Evolutionary conservation across 1,139 yeast species (phyloP), one percentile per base, ranked within the genome.

Genomic region (Hemisphaericaspora subhashii): DNA sequence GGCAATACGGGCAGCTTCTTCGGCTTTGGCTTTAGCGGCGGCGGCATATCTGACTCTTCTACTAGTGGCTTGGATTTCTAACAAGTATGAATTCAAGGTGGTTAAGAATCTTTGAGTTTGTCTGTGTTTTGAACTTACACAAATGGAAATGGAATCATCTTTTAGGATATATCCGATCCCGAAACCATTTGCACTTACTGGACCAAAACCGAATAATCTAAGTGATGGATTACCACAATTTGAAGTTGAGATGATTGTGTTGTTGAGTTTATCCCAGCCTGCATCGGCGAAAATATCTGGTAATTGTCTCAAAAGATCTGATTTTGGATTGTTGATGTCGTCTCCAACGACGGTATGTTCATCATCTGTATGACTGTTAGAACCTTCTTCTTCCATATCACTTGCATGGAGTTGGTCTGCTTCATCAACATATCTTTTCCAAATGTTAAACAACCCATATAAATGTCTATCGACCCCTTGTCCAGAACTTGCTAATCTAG

Each of bases 91-190:
- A 47, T 82, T 79, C 50, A 86, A 70, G 1, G 92, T 85, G 39
- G 83, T 86, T 47, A 86, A 74, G 56, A 86, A 86, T 60, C 97
- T 77, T 47, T 77, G 70, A 1, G 97, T 89, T 66, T 89, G 97
- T 47, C 96, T 77, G 61, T 89, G 96, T 63, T 87, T 89, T 6
- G 96, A 87, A 20, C 94, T 80, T 1, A 87, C 94, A 59, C 96
- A 88, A 30, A 89, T 79, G 2, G 95, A 83, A 39, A 89, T 79
- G 4, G 92, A 82, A 54, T 86, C 88, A 42, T 80, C 88, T 59
- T 89, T 87, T 54, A 89, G 84, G 52, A 89, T 88, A 60, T 89
- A 89, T 3, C 96, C 96, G 36, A 89, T 75, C 20, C 97, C 97
- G 64, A 86, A 89, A 12, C 97, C 97, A 53, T 85, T 88, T 16